phyloP scores from a whole-genome alignment of 2,329 filamentous ascomycete genomes.

The Aureobasidium sp. region DNA sequence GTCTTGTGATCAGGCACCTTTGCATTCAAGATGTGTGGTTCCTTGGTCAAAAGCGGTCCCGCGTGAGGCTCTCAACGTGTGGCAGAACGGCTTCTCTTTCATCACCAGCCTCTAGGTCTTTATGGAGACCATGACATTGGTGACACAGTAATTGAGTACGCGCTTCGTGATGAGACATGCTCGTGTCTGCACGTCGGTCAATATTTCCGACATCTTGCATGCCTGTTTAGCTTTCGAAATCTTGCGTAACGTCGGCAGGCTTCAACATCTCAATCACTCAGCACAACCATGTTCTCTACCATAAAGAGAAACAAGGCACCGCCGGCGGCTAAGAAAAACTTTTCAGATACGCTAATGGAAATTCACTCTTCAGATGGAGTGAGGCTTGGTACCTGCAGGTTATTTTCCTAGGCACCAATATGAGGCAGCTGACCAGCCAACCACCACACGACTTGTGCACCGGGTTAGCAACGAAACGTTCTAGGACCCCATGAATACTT shows the following conservation, averaged over 20 bases:
- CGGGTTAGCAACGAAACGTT: conserved; percentile 4
- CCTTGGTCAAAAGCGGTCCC: not conserved
- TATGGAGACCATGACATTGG: not conserved
- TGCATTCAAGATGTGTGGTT: not conserved
- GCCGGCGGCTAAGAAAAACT: not conserved
- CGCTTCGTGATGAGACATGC: conserved; percentile 1
- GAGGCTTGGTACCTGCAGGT: conserved; percentile 14
- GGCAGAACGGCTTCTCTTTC: not conserved
- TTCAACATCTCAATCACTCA: conserved; percentile 1
- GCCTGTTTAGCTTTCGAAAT: not conserved
- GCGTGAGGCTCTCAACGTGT: not conserved
- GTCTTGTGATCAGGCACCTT: not conserved
- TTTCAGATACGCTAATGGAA: not conserved
- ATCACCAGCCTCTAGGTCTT: not conserved
- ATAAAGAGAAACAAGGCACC: too few relatives aligned
- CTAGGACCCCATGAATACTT: not conserved
- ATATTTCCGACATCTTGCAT: not conserved
- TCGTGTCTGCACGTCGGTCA: conserved; percentile 4
- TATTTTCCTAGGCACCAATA: conserved; percentile 12
- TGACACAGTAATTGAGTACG: not conserved
- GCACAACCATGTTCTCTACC: not conserved
- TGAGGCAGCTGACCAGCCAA: conserved; percentile 14
- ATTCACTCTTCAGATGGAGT: not conserved
- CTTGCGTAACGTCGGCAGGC: conserved; percentile 6
- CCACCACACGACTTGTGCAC: conserved; percentile 9